Evolutionary conservation across 257 asterid genomes (phyloP).

Genomic region (Perilla frutescens): DNA sequence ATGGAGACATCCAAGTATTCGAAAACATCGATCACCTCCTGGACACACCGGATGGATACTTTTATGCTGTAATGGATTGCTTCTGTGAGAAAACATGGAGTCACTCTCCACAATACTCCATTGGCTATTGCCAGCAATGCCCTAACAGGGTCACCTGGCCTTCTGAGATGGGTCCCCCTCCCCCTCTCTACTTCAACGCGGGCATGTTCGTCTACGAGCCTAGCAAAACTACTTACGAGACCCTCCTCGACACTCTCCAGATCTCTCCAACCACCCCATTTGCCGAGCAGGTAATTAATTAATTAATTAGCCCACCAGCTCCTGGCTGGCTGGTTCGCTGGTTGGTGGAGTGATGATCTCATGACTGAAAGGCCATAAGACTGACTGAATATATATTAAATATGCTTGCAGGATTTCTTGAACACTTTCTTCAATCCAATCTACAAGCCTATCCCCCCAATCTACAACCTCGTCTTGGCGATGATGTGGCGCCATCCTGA

Average conservation of each 20-base stretch:
- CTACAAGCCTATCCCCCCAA: slow-evolving; percentile 66
- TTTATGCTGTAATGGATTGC: slow-evolving; percentile 63
- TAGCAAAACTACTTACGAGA: slow-evolving; percentile 42
- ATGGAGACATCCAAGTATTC: slow-evolving; percentile 61
- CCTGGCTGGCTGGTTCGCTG: too few species aligned
- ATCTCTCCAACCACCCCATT: slow-evolving; percentile 52
- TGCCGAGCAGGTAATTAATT: slow-evolving; percentile 60
- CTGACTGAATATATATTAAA: too few species aligned
- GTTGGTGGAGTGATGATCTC: too few species aligned
- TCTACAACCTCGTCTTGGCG: slow-evolving; percentile 69
- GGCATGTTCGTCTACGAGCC: slow-evolving; percentile 60
- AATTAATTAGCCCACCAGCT: too few species aligned
- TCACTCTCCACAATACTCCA: slow-evolving; percentile 52
- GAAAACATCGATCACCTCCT: slow-evolving; percentile 61
- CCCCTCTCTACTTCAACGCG: slow-evolving; percentile 59
- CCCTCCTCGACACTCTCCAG: slow-evolving; percentile 45
- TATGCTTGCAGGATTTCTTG: slow-evolving; percentile 59
- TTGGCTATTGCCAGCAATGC: slow-evolving; percentile 61
- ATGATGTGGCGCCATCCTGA: slow-evolving; percentile 83
- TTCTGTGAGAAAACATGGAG: slow-evolving; percentile 68
- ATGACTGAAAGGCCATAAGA: too few species aligned
- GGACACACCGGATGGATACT: slow-evolving; percentile 53
- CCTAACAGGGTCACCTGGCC: slow-evolving; percentile 58
- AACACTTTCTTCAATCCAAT: slow-evolving; percentile 59
- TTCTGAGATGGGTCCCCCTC: slow-evolving; percentile 53